Percentiles rank a stretch among this genome's conserved stretches.
Evolutionary conservation across 495 filamentous ascomycete species (phyloP).

Genomic region (Penicillium daleae): DNA sequence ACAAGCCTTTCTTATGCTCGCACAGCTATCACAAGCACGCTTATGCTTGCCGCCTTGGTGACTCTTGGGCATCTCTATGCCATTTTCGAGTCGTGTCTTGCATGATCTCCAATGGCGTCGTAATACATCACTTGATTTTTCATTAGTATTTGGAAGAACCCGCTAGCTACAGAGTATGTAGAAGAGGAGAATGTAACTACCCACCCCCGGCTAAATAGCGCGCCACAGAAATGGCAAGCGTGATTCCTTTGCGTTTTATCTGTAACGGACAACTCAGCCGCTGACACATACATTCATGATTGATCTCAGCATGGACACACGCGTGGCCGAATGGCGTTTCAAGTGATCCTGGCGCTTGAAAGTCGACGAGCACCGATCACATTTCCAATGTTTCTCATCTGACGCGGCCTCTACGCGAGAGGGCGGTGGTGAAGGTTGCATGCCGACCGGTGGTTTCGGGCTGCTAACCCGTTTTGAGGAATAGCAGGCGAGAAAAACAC

Average conservation of each 20-base stretch:
- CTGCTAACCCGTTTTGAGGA: conserved; percentile 21
- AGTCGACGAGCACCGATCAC: conserved; percentile 32
- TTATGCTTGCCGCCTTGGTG: conserved; percentile 37
- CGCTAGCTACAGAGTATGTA: neutral
- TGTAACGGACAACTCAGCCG: conserved; percentile 13
- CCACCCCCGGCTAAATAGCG: conserved; percentile 40
- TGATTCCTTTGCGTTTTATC: conserved; percentile 28
- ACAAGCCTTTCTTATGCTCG: conserved; percentile 39
- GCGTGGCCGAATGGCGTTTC: conserved; percentile 35
- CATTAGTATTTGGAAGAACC: neutral
- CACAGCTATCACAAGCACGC: conserved; percentile 44
- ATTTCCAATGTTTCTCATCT: conserved; percentile 28
- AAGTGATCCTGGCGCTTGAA: conserved; percentile 40
- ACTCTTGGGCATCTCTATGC: conserved; percentile 32
- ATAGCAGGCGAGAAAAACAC: conserved; percentile 15
- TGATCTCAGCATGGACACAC: conserved; percentile 22
- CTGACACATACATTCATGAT: neutral
- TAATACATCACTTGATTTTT: conserved; percentile 32
- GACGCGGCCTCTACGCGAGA: neutral
- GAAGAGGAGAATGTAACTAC: conserved; percentile 13
- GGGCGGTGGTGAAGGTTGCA: conserved; percentile 20
- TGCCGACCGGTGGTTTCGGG: conserved; percentile 7
- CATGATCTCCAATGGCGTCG: conserved; percentile 44
- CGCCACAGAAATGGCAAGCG: conserved; percentile 36
- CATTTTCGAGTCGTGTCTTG: conserved; percentile 27